Evolutionary conservation across 2,329 filamentous ascomycete genomes (phyloP).

Genomic region (Chalaropsis ovoidea): DNA sequence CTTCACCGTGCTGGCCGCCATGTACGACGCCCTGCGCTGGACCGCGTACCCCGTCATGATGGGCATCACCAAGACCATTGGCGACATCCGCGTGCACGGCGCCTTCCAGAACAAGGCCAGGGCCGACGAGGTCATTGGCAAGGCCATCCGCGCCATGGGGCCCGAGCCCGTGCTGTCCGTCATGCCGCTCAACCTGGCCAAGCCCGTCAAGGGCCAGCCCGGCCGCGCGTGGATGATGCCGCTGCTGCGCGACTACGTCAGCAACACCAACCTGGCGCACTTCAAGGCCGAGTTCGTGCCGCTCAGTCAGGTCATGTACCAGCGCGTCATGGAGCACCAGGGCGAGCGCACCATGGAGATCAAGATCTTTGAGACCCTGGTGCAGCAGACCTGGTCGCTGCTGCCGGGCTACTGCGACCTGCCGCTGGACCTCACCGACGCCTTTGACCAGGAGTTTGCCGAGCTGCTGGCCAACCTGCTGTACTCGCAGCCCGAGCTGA

Average conservation of each 20-base stretch:
- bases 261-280: slow-evolving; percentile 76
- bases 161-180: slow-evolving; percentile 72
- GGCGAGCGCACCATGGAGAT: slow-evolving; percentile 88
- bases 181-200: slow-evolving; percentile 74
- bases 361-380: slow-evolving; percentile 94
- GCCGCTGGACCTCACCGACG: slow-evolving; percentile 62
- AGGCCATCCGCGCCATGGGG: slow-evolving; percentile 81
- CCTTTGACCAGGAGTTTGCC: slow-evolving; percentile 81
- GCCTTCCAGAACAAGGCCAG: slow-evolving; percentile 91
- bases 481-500: slow-evolving; percentile 81
- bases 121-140: slow-evolving; percentile 79
- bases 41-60: slow-evolving; percentile 67
- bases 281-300: slow-evolving; percentile 82
- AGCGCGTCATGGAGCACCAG: slow-evolving; percentile 70
- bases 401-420: slow-evolving; percentile 92
- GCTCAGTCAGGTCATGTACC: slow-evolving; percentile 80
- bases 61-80: slow-evolving; percentile 65
- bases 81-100: slow-evolving; percentile 77
- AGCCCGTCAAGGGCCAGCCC: slow-evolving; percentile 63
- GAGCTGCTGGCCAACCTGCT: slow-evolving; percentile 84
- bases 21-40: slow-evolving; percentile 84
- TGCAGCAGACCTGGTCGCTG: slow-evolving; percentile 90
- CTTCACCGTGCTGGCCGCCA: slow-evolving; percentile 75
- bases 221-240: slow-evolving; percentile 93
- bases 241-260: slow-evolving; percentile 76